phyloP scores from a whole-genome alignment of 2,329 filamentous ascomycete species.

The Emergomyces pasteurianus region DNA sequence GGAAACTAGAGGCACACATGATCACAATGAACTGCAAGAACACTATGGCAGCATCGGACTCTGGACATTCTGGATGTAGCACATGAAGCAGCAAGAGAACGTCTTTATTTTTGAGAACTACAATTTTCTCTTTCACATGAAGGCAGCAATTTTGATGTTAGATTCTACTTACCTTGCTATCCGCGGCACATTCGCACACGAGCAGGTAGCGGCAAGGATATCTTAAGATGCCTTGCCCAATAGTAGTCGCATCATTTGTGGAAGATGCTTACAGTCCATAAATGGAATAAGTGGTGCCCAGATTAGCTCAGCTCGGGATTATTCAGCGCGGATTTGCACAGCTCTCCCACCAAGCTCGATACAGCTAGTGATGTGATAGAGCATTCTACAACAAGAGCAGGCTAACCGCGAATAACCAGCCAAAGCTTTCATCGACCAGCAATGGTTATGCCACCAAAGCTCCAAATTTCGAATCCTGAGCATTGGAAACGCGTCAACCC shows the following conservation, averaged over 20 bases:
- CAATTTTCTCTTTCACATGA: neutral
- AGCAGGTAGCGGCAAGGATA: neutral
- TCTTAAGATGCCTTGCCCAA: no score
- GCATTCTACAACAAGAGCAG: neutral
- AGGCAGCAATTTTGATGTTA: neutral
- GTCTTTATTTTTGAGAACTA: neutral
- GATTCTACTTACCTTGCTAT: neutral
- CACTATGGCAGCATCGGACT: neutral
- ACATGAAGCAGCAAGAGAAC: neutral
- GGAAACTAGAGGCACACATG: neutral
- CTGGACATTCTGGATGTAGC: neutral
- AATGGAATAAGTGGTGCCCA: neutral
- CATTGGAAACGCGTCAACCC: conserved; percentile 23
- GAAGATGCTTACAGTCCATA: neutral
- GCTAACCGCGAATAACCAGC: neutral
- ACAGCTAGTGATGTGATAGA: neutral
- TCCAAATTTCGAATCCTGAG: conserved; percentile 19
- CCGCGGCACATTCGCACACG: neutral
- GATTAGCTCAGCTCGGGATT: neutral
- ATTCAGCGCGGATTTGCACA: neutral
- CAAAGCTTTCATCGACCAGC: neutral
- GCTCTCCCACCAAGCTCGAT: neutral
- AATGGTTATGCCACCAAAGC: conserved; percentile 15
- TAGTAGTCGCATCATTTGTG: no score
- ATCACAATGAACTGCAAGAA: neutral